Evolutionary conservation across 352 stramenopile genomes (phyloP).

Genomic region (Pelagophyceae sp.): DNA sequence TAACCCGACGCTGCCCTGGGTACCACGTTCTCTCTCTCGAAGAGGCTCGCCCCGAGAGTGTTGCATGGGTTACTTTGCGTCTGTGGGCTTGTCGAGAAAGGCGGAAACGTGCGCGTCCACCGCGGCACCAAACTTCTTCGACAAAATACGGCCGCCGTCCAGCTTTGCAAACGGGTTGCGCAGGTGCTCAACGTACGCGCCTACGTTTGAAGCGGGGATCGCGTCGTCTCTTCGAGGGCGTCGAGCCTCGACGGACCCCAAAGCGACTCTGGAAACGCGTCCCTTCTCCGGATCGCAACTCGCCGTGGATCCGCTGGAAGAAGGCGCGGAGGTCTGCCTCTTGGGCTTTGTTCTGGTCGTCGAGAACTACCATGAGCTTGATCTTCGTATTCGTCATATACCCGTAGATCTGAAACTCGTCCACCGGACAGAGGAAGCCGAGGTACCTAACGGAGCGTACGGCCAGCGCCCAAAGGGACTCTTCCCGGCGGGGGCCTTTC

Average conservation of each 20-base stretch:
- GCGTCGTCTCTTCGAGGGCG: neutral
- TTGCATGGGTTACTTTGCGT: neutral
- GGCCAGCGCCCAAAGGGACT: too few species aligned
- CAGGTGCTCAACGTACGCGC: constrained; percentile 9
- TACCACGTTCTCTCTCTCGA: too few species aligned
- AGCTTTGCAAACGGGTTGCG: neutral
- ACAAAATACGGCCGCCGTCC: neutral
- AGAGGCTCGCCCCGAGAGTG: too few species aligned
- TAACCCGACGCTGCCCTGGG: too few species aligned
- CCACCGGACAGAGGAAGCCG: constrained; percentile 13
- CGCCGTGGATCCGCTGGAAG: neutral
- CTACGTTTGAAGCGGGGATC: neutral
- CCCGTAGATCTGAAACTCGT: constrained; percentile 14
- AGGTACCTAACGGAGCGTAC: neutral
- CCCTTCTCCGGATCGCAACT: too few species aligned
- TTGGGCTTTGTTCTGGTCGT: neutral
- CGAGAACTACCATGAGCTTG: neutral
- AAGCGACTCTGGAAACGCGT: too few species aligned
- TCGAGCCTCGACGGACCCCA: too few species aligned
- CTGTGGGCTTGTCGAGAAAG: neutral
- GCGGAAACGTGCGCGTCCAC: neutral
- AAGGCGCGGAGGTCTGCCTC: neutral
- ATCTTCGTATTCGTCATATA: constrained; percentile 12
- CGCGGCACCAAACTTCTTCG: neutral
- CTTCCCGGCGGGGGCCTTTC: too few species aligned